Evolutionary conservation across 2,329 filamentous ascomycete genomes (phyloP), one percentile per base, ranked within the genome.

Genomic region (Monosporascus sp.): DNA sequence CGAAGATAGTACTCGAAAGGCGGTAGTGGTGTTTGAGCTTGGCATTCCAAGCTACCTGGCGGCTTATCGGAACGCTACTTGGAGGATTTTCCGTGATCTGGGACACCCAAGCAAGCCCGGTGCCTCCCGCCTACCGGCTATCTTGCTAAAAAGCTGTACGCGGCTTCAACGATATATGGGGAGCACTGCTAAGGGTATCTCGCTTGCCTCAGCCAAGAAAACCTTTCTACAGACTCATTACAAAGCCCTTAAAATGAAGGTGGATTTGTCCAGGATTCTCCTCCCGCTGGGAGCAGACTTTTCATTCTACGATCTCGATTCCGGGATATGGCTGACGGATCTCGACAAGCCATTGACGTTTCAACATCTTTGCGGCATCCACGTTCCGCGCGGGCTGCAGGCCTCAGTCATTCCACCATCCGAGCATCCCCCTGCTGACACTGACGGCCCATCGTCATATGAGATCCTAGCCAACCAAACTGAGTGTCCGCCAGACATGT

Each of bases 11-110:
- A 54, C 63, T 2, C 58, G 70, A 9, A 68, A 67, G n/a, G 74
- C 75, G 35, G 70, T 69, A 0, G 65, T 79, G 0, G 56, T 84
- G 0, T 82, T 84, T 49, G 82, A 85, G 55, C 63, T 84, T 1
- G 55, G 50, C 0, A 68, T 71, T 22, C 81, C 82, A 0, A 35
- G 58, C 3, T 66, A 66, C 4, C 74, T 82, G 22, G 65, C 67
- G 2, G 63, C 66, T 0, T 86, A 83, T 61, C 71, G 82, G 14
- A 72, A 81, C 51, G 67, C 71, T 4, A 81, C 78, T 0, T 83
- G 78, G 77, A 60, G 57, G 3, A 71, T 83, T 3, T 22, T 80
- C 0, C 61, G 64, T 3, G 58, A 51, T 3, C 56, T 80, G 11
- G 72, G 61, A 2, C 56, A 66, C 35, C 66, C 63, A 39, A 59